Base-by-base conservation (phyloP, 2,329 filamentous ascomycete genomes). In the Westerdykella aurantiaca region DNA sequence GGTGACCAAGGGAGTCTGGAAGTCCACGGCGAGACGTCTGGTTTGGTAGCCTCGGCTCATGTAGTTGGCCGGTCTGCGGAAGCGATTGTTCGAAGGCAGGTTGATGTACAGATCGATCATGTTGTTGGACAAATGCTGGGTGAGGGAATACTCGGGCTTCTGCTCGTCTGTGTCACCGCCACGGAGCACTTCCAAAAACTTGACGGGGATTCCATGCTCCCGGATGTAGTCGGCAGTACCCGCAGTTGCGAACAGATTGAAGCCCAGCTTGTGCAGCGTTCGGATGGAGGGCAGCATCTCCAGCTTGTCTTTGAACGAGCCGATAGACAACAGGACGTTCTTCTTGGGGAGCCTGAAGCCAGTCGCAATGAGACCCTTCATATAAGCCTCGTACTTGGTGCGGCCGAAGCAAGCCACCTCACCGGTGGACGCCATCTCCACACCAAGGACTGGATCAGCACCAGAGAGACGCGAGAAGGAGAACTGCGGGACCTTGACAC, bases 61-160 rank as follows among this genome's bases (percentile, higher is more conserved):
- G 72, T 97, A 98, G 75, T 89, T 98, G 59, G 93, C 93, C 25
- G 93, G 93, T 55, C 93, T 83, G 58, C 93, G 82, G 78, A 94
- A 98, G 69, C 90, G 87, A 76, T 98, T 98, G 80, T 81, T 95
- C 11, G 93, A 97, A n/a, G 93, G 93, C 70, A 98, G 71, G 70
- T 98, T 98, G 82, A 98, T 96, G 75, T 98, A 98, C 48, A 98
- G 74, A 68, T 97, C 91, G 60, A 98, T 98, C 69, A 93, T 83
- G 73, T 97, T 97, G 74, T 95, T 97, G 46, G 91, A 86, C 70
- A 98, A 74, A 73, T 96, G 91, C 72, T 97, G 89, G 1, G 89
- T 96, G 49, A 98, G 79, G 7, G 93, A 98, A 73, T 95, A 98
- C 71, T 98, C 93, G 0, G 89, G 88, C 69, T 91, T 90, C 67